A percentile compares a stretch with the other conserved stretches of the same genome.
Conservation (phyloP, 129 eudicot genomes). For the Escallonia rubra region DNA sequence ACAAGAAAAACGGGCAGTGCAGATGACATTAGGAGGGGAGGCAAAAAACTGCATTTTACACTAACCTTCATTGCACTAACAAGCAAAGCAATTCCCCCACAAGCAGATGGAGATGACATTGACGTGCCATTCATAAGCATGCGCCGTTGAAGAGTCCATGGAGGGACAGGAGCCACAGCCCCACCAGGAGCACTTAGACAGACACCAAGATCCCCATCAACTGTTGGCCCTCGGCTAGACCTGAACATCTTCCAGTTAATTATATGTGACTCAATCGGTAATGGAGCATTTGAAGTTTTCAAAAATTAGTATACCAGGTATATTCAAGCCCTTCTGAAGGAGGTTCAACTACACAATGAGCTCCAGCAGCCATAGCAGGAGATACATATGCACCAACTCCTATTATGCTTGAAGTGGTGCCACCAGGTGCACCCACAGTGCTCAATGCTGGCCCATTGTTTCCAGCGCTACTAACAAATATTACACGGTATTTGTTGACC, state of each 20-base stretch:
- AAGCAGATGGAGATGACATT: slow-evolving; percentile 95
- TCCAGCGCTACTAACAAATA: slow-evolving; percentile 96
- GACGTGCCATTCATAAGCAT: slow-evolving; percentile 99
- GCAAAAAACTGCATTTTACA: not conserved
- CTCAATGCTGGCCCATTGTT: slow-evolving; percentile 93
- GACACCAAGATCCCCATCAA: slow-evolving; percentile 96
- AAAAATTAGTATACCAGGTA: slow-evolving; percentile 59
- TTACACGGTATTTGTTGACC: slow-evolving; percentile 82
- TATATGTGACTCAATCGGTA: slow-evolving; percentile 5
- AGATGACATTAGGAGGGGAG: not conserved
- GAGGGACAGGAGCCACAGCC: slow-evolving; percentile 98
- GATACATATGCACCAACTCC: slow-evolving; percentile 99
- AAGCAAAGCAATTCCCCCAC: slow-evolving; percentile 94
- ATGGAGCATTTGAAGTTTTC: not conserved
- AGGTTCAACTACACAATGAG: slow-evolving; percentile 87
- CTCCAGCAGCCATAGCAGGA: slow-evolving; percentile 99
- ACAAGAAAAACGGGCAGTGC: not conserved
- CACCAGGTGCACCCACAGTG: slow-evolving; percentile 99
- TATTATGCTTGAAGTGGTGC: slow-evolving; percentile 92
- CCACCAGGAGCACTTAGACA: slow-evolving; percentile 99
- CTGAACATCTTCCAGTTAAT: slow-evolving; percentile 44
- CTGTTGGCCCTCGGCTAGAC: slow-evolving; percentile 99
- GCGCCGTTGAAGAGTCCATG: slow-evolving; percentile 98
- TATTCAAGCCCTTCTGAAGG: slow-evolving; percentile 93
- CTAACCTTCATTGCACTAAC: slow-evolving; percentile 96